phyloP scores from a whole-genome alignment of 805 yeast genomes.

The Candida gorgasii region DNA sequence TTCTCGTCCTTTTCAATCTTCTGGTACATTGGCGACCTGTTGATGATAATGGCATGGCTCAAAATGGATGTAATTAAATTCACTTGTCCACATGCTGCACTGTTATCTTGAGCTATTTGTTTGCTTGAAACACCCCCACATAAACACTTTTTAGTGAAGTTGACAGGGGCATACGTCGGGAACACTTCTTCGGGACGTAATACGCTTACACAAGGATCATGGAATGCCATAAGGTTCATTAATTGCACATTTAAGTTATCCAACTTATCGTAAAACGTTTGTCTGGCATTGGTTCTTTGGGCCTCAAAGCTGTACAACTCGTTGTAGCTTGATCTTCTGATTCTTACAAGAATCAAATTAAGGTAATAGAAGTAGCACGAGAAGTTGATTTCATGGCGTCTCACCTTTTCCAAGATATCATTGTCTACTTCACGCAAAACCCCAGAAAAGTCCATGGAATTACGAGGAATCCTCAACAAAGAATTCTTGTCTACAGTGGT shows the following conservation, averaged over 20 bases:
- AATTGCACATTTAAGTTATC: conserved; percentile 16
- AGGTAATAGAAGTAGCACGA: not conserved
- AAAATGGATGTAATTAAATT: conserved; percentile 16
- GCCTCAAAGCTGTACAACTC: conserved; percentile 25
- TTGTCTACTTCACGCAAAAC: conserved; percentile 5
- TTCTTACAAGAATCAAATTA: conserved; percentile 18
- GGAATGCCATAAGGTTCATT: not conserved
- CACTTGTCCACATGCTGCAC: not conserved
- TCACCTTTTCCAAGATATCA: not conserved
- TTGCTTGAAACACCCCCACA: conserved; percentile 6
- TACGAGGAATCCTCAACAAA: not conserved
- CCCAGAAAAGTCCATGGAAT: conserved; percentile 3
- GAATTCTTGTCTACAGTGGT: conserved; percentile 27
- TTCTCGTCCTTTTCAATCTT: conserved; percentile 16
- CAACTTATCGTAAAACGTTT: conserved; percentile 11
- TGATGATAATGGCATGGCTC: conserved; percentile 26
- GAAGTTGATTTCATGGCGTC: not conserved
- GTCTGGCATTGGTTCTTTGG: conserved; percentile 14
- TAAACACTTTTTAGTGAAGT: not conserved
- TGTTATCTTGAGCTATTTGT: not conserved
- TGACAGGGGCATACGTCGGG: not conserved
- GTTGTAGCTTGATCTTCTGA: conserved; percentile 24
- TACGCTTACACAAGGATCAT: not conserved
- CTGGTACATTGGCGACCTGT: conserved; percentile 27
- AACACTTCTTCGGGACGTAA: not conserved